phyloP scores from a whole-genome alignment of 441 rosid genomes.

The Biscutella auriculata region DNA sequence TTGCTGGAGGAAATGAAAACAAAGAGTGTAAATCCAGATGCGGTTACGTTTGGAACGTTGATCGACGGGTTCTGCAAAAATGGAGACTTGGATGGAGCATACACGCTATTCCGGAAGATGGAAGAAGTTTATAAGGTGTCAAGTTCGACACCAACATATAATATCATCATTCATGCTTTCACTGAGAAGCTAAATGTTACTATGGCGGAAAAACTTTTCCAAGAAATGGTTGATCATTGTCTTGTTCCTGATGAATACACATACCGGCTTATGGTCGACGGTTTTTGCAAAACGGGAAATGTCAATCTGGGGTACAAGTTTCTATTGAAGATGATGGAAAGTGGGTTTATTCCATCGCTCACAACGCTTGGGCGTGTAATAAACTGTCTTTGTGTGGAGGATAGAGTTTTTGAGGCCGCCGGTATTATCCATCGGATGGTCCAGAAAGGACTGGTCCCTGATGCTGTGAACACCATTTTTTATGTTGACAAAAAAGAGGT shows the following conservation, averaged over 20 bases:
- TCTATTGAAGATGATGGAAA: conserved; percentile 46
- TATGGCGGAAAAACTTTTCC: conserved; percentile 55
- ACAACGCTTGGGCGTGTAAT: conserved; percentile 68
- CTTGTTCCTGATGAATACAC: conserved; percentile 60
- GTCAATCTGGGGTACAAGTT: conserved; percentile 43
- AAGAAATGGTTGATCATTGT: conserved; percentile 48
- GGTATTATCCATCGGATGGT: conserved; percentile 65
- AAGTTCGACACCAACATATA: conserved; percentile 54
- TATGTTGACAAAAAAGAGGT: conserved; percentile 67
- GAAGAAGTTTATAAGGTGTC: conserved; percentile 39
- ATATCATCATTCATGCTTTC: conserved; percentile 67
- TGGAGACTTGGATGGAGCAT: conserved; percentile 63
- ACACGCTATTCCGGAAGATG: conserved; percentile 44
- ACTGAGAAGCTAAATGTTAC: conserved; percentile 48
- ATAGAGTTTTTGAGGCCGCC: conserved; percentile 63
- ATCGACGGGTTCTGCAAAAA: conserved; percentile 55
- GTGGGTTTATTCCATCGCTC: conserved; percentile 59
- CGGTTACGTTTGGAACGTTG: conserved; percentile 56
- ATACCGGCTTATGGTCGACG: conserved; percentile 69
- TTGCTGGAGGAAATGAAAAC: conserved; percentile 46
- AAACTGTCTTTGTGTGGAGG: conserved; percentile 69
- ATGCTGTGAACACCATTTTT: conserved; percentile 55
- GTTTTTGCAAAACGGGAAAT: conserved; percentile 71
- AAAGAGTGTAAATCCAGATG: conserved; percentile 52
- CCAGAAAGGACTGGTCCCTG: conserved; percentile 60